phyloP scores from a whole-genome alignment of 2,329 filamentous ascomycete species.

The Microdochium trichocladiopsis region DNA sequence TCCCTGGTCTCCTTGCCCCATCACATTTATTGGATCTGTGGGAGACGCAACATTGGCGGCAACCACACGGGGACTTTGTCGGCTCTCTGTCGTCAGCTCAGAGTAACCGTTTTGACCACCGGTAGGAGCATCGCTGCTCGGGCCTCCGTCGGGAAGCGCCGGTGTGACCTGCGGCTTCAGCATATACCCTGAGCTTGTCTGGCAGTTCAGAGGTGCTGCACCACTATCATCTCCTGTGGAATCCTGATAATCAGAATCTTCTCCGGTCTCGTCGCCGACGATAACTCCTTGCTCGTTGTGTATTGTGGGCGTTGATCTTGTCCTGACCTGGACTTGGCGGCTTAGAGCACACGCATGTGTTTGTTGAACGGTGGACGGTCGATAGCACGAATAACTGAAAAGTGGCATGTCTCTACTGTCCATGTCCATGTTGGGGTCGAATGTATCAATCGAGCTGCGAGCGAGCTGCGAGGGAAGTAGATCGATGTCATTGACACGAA shows the following conservation, averaged over 20 bases:
- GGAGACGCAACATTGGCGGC: too few species aligned
- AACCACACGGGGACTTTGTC: too few species aligned
- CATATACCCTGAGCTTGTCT: too few species aligned
- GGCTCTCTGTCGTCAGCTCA: too few species aligned
- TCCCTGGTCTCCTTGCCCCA: neutral
- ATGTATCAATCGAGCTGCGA: conserved; percentile 20
- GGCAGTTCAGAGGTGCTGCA: too few species aligned
- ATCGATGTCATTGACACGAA: conserved; percentile 20
- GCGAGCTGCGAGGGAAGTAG: conserved; percentile 20
- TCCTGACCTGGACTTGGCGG: conserved; percentile 17
- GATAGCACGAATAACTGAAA: conserved; percentile 15
- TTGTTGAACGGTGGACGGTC: conserved; percentile 11
- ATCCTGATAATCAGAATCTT: conserved; percentile 3
- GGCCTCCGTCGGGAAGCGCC: neutral
- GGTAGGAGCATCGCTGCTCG: too few species aligned
- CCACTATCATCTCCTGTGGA: neutral
- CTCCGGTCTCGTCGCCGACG: conserved; percentile 15
- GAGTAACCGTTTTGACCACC: too few species aligned
- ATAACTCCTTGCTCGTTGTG: conserved; percentile 23
- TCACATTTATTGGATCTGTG: too few species aligned
- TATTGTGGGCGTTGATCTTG: conserved; percentile 17
- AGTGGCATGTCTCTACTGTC: conserved; percentile 13
- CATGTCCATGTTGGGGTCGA: conserved; percentile 19
- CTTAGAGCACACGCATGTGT: conserved; percentile 16
- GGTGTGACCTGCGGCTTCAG: too few species aligned